These are phyloP conservation scores for Endocalyx cinctus DNA, from an alignment of 2,329 filamentous ascomycete genomes.

Conservation along the genomic window DNA sequence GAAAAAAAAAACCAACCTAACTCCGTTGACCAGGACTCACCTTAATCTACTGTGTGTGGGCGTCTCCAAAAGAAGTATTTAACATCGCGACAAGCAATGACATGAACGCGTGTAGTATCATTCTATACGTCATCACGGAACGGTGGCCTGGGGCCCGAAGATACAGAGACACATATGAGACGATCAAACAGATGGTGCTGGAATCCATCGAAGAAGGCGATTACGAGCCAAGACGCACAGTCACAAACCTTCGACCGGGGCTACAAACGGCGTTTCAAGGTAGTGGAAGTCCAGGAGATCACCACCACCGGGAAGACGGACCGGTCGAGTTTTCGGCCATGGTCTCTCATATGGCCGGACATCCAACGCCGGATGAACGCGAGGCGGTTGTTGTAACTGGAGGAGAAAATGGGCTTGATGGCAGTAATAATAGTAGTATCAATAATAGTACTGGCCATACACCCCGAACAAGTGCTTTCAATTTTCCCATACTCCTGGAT, in stretches of 20 bases:
- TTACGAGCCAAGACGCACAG: constrained; percentile 2
- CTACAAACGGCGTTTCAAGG: constrained; percentile 3
- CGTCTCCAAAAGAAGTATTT: constrained; percentile 15
- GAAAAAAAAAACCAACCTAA: too few species aligned
- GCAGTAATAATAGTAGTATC: not conserved
- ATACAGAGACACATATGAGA: constrained; percentile 8
- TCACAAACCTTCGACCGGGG: constrained; percentile 4
- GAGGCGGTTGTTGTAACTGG: not conserved
- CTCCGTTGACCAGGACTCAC: not conserved
- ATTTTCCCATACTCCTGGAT: constrained; percentile 2
- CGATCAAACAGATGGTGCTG: constrained; percentile 6
- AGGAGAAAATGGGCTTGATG: not conserved
- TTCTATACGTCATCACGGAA: constrained; percentile 21
- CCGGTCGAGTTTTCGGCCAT: constrained; percentile 5
- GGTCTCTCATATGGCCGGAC: constrained; percentile 6
- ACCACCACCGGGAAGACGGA: constrained; percentile 1
- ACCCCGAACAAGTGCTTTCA: not conserved
- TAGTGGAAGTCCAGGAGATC: not conserved
- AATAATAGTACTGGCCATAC: not conserved
- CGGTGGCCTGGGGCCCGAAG: constrained; percentile 7
- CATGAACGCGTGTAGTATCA: constrained; percentile 22
- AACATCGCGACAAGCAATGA: constrained; percentile 18
- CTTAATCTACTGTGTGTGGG: constrained; percentile 26
- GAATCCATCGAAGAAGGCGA: constrained; percentile 7
- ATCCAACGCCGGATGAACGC: not conserved